These are phyloP conservation scores for Ilex aquifolium DNA, from an alignment of 257 asterid genomes.

Conservation along the genomic window DNA sequence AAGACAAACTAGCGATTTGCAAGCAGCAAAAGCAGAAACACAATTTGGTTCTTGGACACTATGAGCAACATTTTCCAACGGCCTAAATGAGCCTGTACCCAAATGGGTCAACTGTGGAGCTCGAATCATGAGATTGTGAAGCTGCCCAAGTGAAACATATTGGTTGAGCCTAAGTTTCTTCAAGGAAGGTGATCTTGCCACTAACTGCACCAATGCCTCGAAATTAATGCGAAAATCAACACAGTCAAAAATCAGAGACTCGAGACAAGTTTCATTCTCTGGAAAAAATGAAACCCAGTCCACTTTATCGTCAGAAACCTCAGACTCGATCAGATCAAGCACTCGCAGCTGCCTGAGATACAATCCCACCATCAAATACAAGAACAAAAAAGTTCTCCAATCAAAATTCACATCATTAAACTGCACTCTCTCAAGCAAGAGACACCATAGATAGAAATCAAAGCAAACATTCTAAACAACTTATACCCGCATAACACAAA, in stretches of 20 bases:
- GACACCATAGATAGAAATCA: no score
- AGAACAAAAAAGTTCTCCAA: neutral
- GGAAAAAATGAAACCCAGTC: slow-evolving; percentile 56
- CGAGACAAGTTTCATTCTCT: slow-evolving; percentile 31
- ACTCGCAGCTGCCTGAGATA: slow-evolving; percentile 43
- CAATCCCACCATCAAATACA: slow-evolving; percentile 1
- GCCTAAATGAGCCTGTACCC: slow-evolving; percentile 47
- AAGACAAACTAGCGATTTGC: slow-evolving; percentile 40
- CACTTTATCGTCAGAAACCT: slow-evolving; percentile 35
- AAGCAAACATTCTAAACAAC: no score
- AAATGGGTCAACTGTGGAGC: slow-evolving; percentile 52
- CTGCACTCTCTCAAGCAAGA: neutral
- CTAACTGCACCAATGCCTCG: slow-evolving; percentile 44
- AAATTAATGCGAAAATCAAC: slow-evolving; percentile 35
- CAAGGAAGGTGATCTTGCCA: slow-evolving; percentile 37
- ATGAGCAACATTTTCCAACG: slow-evolving; percentile 14
- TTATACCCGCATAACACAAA: no score
- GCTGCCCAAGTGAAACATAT: slow-evolving; percentile 29
- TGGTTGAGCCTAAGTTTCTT: slow-evolving; percentile 38
- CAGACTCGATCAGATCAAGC: slow-evolving; percentile 44
- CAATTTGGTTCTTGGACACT: slow-evolving; percentile 40
- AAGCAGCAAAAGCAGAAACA: slow-evolving; percentile 40
- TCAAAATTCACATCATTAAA: neutral
- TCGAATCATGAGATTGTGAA: slow-evolving; percentile 36
- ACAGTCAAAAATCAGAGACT: slow-evolving; percentile 41